A percentile compares a stretch with the other conserved stretches of the same genome.
Evolutionary conservation across 495 filamentous ascomycete species (phyloP).

Genomic region (Rusavskia elegans): DNA sequence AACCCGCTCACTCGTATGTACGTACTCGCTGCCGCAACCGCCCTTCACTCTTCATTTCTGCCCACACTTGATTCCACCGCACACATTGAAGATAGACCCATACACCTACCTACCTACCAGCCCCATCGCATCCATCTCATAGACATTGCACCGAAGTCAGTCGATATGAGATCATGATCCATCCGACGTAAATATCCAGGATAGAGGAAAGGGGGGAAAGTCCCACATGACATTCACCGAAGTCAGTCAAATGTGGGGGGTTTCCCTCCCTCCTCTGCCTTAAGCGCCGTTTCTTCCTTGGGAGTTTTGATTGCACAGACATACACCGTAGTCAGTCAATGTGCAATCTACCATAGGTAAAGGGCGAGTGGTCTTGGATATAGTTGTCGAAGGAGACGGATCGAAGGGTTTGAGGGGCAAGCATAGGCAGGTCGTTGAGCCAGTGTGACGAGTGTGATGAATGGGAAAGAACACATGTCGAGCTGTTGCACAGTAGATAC

Average conservation of each 20-base stretch:
- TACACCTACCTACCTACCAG: too few relatives aligned
- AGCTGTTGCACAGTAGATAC: too few relatives aligned
- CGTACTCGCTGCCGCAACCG: too few relatives aligned
- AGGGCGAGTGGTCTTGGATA: neutral
- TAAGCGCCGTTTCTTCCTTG: too few relatives aligned
- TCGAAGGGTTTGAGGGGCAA: neutral
- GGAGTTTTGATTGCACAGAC: neutral
- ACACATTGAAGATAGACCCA: too few relatives aligned
- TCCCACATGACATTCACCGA: too few relatives aligned
- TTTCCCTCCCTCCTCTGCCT: too few relatives aligned
- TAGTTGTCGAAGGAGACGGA: neutral
- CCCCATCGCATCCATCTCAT: neutral
- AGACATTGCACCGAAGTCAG: constrained; percentile 1
- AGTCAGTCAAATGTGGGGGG: too few relatives aligned
- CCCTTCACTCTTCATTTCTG: too few relatives aligned
- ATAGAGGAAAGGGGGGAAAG: neutral
- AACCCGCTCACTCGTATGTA: too few relatives aligned
- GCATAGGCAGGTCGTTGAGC: neutral
- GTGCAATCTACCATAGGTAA: neutral
- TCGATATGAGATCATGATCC: neutral
- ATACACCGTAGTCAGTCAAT: constrained; percentile 1
- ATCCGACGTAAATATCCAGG: neutral
- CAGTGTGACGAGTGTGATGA: neutral
- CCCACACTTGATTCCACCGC: too few relatives aligned
- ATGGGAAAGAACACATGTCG: too few relatives aligned